Base-by-base conservation (phyloP, 768 basidiomycete species). In the Ramaria sp. region DNA sequence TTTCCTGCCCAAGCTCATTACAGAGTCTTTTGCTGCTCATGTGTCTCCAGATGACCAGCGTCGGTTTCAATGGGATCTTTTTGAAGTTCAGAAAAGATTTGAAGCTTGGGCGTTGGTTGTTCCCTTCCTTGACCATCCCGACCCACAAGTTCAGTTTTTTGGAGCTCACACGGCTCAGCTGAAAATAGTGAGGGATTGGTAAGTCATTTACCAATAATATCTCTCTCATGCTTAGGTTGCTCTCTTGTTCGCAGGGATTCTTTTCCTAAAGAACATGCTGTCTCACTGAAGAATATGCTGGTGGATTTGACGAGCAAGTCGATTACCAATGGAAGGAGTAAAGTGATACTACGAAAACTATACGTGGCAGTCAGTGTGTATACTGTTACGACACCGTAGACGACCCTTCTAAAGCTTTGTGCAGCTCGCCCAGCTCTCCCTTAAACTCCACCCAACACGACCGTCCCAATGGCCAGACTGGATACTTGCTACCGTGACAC, bases 181-280 rank as follows among this genome's bases (percentile, higher is more conserved):
- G 60, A 97, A 97, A 78, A 91, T 95, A 61, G 83, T 87, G 13
- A 75, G 93, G 61, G 93, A 95, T 68, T 95, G 92, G 92, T 93
- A 42, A 37, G 72, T 59, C 33, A 1, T n/a, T 12, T 34, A 24
- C 22, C 3, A 11, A 19, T 49, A 9, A 7, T n/a, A 3, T 30
- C 12, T 1, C 11, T 49, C 12, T 24, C 24, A 2, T 49, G 27
- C 48, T 30, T 13, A n/a, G 24, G 10, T 24, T 38, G 34, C 46
- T 15, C 15, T 27, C 22, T 37, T 33, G 17, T 59, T 52, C 59
- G 47, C 53, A 91, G 91, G 91, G 84, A 83, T n/a, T 68, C 76
- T 5, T 83, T 91, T 63, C 89, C 89, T 0, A 60, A 69, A 13
- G 81, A 85, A 39, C 75, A 86, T 54, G 75, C 76, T 1, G 69